These are phyloP conservation scores for Manihot esculenta DNA, from an alignment of 441 rosid genomes.

Conservation along the genomic window DNA sequence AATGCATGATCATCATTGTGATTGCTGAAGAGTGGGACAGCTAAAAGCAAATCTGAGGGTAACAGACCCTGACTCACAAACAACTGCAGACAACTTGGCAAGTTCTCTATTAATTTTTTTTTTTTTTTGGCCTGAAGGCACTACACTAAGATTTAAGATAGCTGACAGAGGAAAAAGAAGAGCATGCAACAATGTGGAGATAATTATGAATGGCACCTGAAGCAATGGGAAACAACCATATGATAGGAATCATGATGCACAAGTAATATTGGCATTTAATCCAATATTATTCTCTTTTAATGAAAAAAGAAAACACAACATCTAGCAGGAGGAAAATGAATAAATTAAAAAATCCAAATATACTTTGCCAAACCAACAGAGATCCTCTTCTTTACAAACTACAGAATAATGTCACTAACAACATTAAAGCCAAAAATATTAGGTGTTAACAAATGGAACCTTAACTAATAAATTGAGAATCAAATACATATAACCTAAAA, in stretches of 20 bases:
- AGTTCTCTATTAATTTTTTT: background rate
- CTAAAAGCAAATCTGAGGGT: background rate
- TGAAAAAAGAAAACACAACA: background rate
- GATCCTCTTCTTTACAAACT: background rate
- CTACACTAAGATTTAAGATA: background rate
- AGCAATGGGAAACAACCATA: background rate
- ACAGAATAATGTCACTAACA: no score
- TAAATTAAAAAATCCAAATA: background rate
- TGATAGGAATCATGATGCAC: background rate
- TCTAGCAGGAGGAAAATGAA: background rate
- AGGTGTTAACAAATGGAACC: no score
- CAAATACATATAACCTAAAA: background rate
- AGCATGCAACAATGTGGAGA: conserved; percentile 6
- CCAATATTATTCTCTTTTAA: no score
- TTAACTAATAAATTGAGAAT: no score
- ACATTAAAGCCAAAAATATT: no score
- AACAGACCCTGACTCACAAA: background rate
- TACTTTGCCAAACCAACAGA: background rate
- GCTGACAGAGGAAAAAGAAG: conserved; percentile 10
- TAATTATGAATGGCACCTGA: conserved; percentile 9
- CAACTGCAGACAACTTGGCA: conserved; percentile 6
- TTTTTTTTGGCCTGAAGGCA: background rate
- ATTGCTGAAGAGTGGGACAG: background rate
- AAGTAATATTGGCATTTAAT: background rate
- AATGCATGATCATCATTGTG: conserved; percentile 21